Conservation (phyloP, 257 asterid genomes). For the Solanum paucissectum region DNA sequence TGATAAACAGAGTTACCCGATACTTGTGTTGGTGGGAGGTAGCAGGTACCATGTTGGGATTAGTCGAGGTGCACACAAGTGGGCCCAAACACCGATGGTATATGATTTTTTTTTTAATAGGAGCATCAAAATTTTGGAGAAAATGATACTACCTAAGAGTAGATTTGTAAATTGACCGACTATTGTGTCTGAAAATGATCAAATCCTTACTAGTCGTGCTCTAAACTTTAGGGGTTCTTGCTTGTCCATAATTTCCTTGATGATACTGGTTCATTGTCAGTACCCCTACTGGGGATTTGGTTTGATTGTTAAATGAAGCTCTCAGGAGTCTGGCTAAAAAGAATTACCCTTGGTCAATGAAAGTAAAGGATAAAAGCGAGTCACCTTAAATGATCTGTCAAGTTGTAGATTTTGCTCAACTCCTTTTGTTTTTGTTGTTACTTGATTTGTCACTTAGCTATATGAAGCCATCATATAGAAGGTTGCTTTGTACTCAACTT, state of each 20-base stretch:
- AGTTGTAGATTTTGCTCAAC: not conserved
- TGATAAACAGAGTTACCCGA: not conserved
- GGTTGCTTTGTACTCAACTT: not conserved
- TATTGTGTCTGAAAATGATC: not conserved
- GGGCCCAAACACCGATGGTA: not conserved
- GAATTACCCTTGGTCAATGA: not conserved
- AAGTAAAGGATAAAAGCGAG: not conserved
- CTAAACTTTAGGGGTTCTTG: not conserved
- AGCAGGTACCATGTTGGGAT: not conserved
- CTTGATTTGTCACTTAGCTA: not conserved
- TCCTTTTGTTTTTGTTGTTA: not conserved
- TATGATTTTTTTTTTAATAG: too few relatives aligned
- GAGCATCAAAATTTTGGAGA: not conserved
- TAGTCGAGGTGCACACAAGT: not conserved
- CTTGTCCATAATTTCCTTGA: not conserved
- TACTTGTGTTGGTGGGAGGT: not conserved
- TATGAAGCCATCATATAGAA: not conserved
- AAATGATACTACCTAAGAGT: not conserved
- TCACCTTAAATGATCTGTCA: not conserved
- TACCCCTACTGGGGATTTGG: not conserved
- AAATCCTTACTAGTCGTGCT: not conserved
- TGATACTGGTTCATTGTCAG: not conserved
- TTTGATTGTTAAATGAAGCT: not conserved
- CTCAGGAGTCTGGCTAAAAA: not conserved
- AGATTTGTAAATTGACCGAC: not conserved